These are phyloP conservation scores for Ceratorhiza oryzae-sativae DNA, from an alignment of 1,284 basidiomycete species.

Conservation along the genomic window DNA sequence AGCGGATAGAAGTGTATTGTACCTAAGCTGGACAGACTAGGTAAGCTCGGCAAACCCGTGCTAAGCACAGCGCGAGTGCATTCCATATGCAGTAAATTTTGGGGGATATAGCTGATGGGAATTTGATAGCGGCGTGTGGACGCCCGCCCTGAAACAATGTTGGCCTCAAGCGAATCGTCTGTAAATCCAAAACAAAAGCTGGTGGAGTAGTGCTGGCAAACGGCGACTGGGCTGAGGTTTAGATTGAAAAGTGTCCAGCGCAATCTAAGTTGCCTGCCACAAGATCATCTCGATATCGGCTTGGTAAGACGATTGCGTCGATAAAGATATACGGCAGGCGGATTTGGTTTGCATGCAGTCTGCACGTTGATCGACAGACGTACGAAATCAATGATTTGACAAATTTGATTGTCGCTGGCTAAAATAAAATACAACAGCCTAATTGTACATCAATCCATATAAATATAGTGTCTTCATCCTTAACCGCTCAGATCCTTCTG, in stretches of 20 bases:
- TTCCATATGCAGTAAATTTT: not conserved
- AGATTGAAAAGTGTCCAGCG: not conserved
- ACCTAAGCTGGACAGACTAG: not conserved
- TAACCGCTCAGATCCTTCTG: too few species aligned
- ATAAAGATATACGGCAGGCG: not conserved
- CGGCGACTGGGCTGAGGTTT: constrained; percentile 5
- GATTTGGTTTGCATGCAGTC: not conserved
- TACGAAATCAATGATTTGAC: not conserved
- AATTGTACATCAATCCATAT: too few species aligned
- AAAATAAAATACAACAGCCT: too few species aligned
- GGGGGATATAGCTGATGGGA: not conserved
- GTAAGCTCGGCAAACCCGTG: not conserved
- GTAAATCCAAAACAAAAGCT: not conserved
- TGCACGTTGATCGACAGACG: not conserved
- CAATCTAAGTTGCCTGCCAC: not conserved
- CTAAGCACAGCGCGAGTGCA: not conserved
- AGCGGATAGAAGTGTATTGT: not conserved
- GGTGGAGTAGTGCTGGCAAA: not conserved
- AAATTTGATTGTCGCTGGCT: not conserved
- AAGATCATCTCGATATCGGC: not conserved
- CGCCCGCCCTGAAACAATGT: not conserved
- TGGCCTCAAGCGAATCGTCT: not conserved
- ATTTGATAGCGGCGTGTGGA: not conserved
- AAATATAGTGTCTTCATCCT: too few species aligned
- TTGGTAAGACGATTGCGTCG: not conserved